Percentiles rank a stretch among this genome's conserved stretches.
Conservation (phyloP, 2,329 filamentous ascomycete genomes). For the Exophiala mesophila region DNA sequence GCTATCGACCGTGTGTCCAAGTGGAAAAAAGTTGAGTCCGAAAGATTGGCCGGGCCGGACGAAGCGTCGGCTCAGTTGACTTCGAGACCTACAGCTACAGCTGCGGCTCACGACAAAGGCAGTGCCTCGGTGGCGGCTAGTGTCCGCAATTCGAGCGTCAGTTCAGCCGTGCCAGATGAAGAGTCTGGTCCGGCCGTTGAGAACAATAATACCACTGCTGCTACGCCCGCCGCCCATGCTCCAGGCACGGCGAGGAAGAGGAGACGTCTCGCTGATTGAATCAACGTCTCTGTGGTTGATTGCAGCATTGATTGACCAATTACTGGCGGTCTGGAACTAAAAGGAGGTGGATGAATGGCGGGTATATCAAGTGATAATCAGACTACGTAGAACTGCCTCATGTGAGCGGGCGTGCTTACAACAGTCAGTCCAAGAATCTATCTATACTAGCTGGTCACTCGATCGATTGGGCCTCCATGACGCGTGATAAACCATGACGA, state of each 20-base stretch:
- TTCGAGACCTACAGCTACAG: background rate
- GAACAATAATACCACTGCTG: background rate
- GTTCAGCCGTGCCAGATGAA: conserved; percentile 16
- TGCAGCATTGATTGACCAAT: no score
- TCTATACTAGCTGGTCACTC: no score
- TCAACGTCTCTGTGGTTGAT: no score
- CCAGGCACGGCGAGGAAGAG: conserved; percentile 21
- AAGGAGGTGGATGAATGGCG: no score
- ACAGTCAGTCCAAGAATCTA: no score
- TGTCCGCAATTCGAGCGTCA: conserved; percentile 21
- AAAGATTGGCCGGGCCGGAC: conserved; percentile 25
- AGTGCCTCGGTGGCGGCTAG: conserved; percentile 6
- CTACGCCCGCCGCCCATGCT: conserved; percentile 7
- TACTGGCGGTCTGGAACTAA: no score
- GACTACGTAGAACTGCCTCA: no score
- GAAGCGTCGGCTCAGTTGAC: background rate
- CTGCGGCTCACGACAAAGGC: background rate
- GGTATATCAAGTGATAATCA: no score
- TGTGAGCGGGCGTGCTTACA: no score
- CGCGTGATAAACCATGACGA: no score
- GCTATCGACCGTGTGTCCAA: conserved; percentile 73
- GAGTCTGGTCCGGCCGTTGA: background rate
- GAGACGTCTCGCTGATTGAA: conserved; percentile 20
- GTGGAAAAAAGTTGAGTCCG: conserved; percentile 65
- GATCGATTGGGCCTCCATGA: no score